Conservation (phyloP, 2,329 filamentous ascomycete species). For the Anthostomella pinea region DNA sequence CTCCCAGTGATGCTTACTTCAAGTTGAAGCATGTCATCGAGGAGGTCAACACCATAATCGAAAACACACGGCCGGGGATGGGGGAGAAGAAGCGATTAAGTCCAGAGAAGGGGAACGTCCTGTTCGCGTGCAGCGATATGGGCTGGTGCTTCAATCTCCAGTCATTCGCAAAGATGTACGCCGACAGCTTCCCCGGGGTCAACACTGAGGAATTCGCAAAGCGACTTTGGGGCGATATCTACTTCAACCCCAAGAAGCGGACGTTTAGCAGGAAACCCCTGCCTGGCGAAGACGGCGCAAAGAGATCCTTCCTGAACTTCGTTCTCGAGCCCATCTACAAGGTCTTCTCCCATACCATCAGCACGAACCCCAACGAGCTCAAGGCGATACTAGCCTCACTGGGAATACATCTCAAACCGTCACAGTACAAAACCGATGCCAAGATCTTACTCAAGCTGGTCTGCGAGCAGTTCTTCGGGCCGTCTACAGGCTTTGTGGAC, state of each 20-base stretch:
- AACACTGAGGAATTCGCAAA: conserved; percentile 79
- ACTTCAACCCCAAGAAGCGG: conserved; percentile 86
- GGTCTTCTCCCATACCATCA: conserved; percentile 91
- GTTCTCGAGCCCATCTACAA: conserved; percentile 97
- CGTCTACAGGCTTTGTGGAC: conserved; percentile 86
- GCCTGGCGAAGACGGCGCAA: conserved; percentile 72
- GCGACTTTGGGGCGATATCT: conserved; percentile 93
- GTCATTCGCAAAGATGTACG: conserved; percentile 96
- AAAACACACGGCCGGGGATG: conserved; percentile 77
- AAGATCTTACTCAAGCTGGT: conserved; percentile 85
- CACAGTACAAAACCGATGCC: conserved; percentile 86
- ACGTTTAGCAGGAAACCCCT: conserved; percentile 79
- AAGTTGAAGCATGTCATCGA: conserved; percentile 99
- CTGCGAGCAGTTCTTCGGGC: conserved; percentile 93
- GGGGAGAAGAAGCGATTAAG: conserved; percentile 80
- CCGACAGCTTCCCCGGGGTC: conserved; percentile 79
- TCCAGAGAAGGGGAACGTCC: conserved; percentile 96
- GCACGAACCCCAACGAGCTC: conserved; percentile 81
- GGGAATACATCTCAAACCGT: conserved; percentile 85
- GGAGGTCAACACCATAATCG: conserved; percentile 94
- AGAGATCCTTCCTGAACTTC: conserved; percentile 89
- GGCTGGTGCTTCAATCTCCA: conserved; percentile 95
- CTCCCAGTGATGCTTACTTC: conserved; percentile 95
- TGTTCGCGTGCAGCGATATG: conserved; percentile 90
- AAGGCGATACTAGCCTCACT: conserved; percentile 74